Evolutionary conservation across 1,139 yeast genomes (phyloP), one percentile per base, ranked within the genome.

Genomic region (Suhomyces maxii): DNA sequence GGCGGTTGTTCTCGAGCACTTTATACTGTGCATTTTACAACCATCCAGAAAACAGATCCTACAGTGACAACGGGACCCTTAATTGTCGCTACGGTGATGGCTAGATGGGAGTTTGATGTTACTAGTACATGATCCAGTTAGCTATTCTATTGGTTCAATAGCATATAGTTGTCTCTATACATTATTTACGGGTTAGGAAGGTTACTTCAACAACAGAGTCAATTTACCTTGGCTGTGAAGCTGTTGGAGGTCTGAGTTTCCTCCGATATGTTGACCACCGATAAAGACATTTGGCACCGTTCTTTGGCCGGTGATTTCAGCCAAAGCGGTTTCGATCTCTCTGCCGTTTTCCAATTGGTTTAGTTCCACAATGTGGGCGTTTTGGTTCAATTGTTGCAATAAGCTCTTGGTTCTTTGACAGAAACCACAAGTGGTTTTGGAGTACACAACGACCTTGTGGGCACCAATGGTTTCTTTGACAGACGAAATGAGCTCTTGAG

Each of bases 381-480:
- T 48, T 34, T 53, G 50, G 10, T 53, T 48, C 38, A 58, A 50
- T 11, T 49, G 42, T 7, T 41, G 32, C 7, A 67, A 50, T 36
- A 63, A 49, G 7, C 47, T 34, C 52, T 67, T 67, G 40, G 71
- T 59, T 13, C 52, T 44, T 9, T 39, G 51, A 43, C 71, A 66
- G 46, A 64, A 67, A 2, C 69, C 68, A 45, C 72, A 67, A 49
- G 61, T 61, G n/a, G 65, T 37, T 46, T 63, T 63, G 41, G 65
- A 61, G 42, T 49, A 63, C 14, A 63, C 62, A 31, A 66, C 60
- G 5, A 65, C 52, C 41, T 59, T 58, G 42, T 55, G 45, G 8
- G 58, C 38, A 1, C 47, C 48, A 13, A 65, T 56, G 8, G 56
- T 50, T 6, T 51, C 40, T 37, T 59, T 53, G 34, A 65, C 50